Base-by-base conservation (phyloP, 2,329 filamentous ascomycete genomes). In the Colletotrichum navitas region DNA sequence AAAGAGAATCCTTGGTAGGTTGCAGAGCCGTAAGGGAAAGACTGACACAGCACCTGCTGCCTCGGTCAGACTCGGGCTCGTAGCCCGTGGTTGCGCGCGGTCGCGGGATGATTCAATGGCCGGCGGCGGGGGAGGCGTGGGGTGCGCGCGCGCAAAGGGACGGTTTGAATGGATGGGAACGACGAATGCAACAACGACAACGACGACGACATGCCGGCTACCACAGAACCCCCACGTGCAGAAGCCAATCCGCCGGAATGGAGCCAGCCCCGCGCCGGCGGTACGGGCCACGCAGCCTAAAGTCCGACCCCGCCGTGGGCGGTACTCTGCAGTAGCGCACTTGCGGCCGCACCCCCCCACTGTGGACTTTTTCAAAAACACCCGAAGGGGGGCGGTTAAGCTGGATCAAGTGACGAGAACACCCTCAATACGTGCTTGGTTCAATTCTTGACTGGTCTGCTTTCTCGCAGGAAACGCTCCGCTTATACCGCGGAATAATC, bases 201-300 rank as follows among this genome's bases (percentile, higher is more conserved):
- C 47, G 26, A 43, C 34, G 18, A 63, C 49, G 49, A n/a, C 36
- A 54, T 54, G 47, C 32, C n/a, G 58, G 41, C 26, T n/a, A n/a
- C n/a, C n/a, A 26, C 7, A 21, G 24, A 11, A 29, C 16, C 63
- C 63, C 68, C 68, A 71, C 63, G 63, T 71, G 64, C 29, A 65
- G 63, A 56, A 58, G 36, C 51, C n/a, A 51, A 58, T 58, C 51
- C 62, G 39, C 41, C 26, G 39, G 16, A 18, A 65, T 26, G 63
- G 63, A 39, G 52, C 56, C 41, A 32, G 11, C 36, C 24, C 47
- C 34, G 51, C 21, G 29, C n/a, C 45, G 24, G 4, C 16, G 47
- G 47, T n/a, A 49, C 60, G 60, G 60, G 45, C 45, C 45, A 47
- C 8, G 18, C 16, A n/a, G 29, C 32, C 14, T 52, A 52, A 63